These are phyloP conservation scores for Boletus eberwhitei DNA, from an alignment of 768 basidiomycete genomes.

Conservation along the genomic window DNA sequence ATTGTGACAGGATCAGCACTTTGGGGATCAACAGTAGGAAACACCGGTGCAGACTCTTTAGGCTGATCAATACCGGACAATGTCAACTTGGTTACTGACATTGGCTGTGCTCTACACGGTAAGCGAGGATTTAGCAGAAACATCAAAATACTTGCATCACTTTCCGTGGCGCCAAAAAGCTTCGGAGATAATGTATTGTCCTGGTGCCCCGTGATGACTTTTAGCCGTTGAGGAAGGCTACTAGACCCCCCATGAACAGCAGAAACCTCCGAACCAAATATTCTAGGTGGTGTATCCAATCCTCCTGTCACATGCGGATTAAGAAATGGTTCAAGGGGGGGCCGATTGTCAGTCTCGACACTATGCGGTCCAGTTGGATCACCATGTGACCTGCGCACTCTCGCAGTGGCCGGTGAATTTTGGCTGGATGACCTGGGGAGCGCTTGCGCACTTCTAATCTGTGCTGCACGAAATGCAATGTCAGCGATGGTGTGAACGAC, in stretches of 20 bases:
- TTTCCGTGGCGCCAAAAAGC: background rate
- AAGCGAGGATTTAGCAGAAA: background rate
- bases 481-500: conserved; percentile 59
- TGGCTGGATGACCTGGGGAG: background rate
- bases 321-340: background rate
- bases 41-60: background rate
- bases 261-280: background rate
- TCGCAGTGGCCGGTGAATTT: background rate
- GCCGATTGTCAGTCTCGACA: background rate
- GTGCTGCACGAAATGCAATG: conserved; percentile 61
- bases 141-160: conserved; percentile 4
- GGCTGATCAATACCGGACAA: conserved; percentile 3
- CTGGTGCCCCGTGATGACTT: background rate
- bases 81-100: background rate
- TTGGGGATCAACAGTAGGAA: background rate
- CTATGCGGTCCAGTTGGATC: background rate
- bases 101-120: background rate
- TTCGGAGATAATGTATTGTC: background rate
- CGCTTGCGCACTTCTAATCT: conserved; percentile 47
- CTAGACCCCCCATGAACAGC: background rate
- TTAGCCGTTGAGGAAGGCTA: background rate
- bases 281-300: background rate
- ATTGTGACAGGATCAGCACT: background rate
- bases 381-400: background rate
- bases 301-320: background rate